Evolutionary conservation across 768 basidiomycete genomes (phyloP), one percentile per base, ranked within the genome.

Genomic region (Pleurotus tuoliensis): DNA sequence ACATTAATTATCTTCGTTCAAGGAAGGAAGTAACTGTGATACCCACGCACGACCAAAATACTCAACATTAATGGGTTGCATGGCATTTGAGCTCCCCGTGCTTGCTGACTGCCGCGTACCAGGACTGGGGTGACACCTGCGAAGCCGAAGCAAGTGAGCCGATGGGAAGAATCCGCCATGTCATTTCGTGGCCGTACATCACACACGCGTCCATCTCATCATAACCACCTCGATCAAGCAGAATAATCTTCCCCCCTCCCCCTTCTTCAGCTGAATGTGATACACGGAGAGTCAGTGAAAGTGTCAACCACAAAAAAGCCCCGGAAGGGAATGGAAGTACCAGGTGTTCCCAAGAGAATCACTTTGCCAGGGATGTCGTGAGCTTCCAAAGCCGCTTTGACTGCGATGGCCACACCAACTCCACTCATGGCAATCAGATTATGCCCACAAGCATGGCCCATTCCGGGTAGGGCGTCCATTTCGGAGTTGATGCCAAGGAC

Each of bases 381-480:
- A 52, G 78, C 74, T 69, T 83, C 73, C 59, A 92, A 66, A 24
- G 86, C 89, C 51, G 82, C 77, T 66, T 86, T 87, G 52, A 92
- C 77, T 34, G 87, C 87, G 55, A 93, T 69, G 27, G 90, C 89
- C 44, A 86, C 74, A 38, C 86, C 91, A 34, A 89, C 82, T 40
- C 90, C 90, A 60, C 83, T 82, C 62, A 86, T 80, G 46, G 90
- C 90, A 61, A 92, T 92, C 59, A 93, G 76, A 68, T 92, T 92
- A 69, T 93, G 90, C 0, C 90, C 90, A 64, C 90, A 92, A 0
- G 82, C 88, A 66, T 84, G 75, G 69, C 84, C 71, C 74, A 88
- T 72, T 6, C 80, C 78, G 38, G 69, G 71, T 18, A 85, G 70
- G 8, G 83, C 83, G 64, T 85, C 83, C 87, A 89, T 90, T 70